Conservation (phyloP, 805 yeast genomes). For the Metschnikowia picachoensis region DNA sequence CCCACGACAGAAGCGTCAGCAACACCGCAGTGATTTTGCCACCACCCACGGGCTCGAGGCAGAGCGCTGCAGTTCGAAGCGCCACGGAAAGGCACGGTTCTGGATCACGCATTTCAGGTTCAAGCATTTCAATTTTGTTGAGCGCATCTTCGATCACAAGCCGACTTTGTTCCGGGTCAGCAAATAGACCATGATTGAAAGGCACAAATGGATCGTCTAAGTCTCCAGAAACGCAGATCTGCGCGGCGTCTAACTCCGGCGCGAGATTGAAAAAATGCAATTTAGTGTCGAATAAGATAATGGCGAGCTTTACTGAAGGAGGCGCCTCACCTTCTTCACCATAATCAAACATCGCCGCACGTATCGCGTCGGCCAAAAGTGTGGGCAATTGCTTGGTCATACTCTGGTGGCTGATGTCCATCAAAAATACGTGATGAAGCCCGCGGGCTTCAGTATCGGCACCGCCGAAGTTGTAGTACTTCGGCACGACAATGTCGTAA, state of each 20-base stretch:
- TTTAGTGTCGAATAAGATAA: slow-evolving; percentile 70
- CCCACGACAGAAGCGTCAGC: slow-evolving; percentile 71
- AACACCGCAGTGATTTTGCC: slow-evolving; percentile 77
- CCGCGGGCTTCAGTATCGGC: slow-evolving; percentile 32
- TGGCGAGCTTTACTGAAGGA: slow-evolving; percentile 41
- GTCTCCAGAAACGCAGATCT: slow-evolving; percentile 62
- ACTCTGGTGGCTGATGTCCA: slow-evolving; percentile 65
- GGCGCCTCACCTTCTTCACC: slow-evolving; percentile 14
- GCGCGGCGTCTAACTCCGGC: slow-evolving; percentile 51
- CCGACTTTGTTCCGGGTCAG: slow-evolving; percentile 66
- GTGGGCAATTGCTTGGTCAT: slow-evolving; percentile 56
- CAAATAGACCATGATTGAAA: slow-evolving; percentile 70
- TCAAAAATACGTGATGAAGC: slow-evolving; percentile 65
- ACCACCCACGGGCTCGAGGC: slow-evolving; percentile 65
- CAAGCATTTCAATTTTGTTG: slow-evolving; percentile 48
- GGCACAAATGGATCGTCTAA: slow-evolving; percentile 82
- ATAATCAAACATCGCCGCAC: slow-evolving; percentile 46
- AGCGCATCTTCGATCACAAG: slow-evolving; percentile 65
- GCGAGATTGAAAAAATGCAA: slow-evolving; percentile 71
- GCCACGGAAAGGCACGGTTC: slow-evolving; percentile 83
- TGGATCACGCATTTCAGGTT: slow-evolving; percentile 40
- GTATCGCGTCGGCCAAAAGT: slow-evolving; percentile 66
- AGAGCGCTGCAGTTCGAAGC: slow-evolving; percentile 58
- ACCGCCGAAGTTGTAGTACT: slow-evolving; percentile 57
- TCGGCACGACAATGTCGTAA: slow-evolving; percentile 79